Evolutionary conservation across 441 rosid species (phyloP).

Genomic region (Erysimum pusillum): DNA sequence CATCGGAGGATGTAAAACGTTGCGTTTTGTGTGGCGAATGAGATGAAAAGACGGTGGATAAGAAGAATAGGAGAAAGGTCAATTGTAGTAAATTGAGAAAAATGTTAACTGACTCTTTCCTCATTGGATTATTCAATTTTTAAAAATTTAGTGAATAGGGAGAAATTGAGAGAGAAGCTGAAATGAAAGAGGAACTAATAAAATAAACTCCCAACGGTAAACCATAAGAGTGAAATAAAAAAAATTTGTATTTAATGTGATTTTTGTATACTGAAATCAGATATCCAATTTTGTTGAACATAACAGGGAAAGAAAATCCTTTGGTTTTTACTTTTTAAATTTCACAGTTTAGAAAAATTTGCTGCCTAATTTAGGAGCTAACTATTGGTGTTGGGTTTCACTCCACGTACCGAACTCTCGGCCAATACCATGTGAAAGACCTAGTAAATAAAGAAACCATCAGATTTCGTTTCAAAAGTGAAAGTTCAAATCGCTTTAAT

Average conservation of each 20-base stretch:
- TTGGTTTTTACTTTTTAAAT: neutral
- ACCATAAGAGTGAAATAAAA: neutral
- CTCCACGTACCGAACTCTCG: too few species aligned
- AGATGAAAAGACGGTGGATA: slow-evolving; percentile 59
- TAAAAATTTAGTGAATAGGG: neutral
- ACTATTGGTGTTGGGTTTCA: too few species aligned
- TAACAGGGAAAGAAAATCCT: neutral
- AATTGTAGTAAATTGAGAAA: slow-evolving; percentile 30
- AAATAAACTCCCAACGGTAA: neutral
- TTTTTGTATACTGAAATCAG: neutral
- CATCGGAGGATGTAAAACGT: slow-evolving; percentile 42
- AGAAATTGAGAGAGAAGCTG: neutral
- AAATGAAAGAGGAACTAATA: slow-evolving; percentile 14
- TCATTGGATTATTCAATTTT: slow-evolving; percentile 19
- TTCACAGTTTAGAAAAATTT: neutral
- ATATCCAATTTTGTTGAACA: neutral
- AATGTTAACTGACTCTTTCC: slow-evolving; percentile 29
- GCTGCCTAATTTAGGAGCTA: neutral
- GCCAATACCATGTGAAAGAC: too few species aligned
- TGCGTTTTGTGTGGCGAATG: slow-evolving; percentile 46
- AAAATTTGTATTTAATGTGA: too few species aligned
- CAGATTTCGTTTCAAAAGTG: too few species aligned
- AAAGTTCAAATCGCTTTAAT: neutral
- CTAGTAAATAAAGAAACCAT: too few species aligned
- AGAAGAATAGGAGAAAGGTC: slow-evolving; percentile 46